Conservation (phyloP, 2,329 filamentous ascomycete species). For the Gnomoniopsis smithogilvyi region DNA sequence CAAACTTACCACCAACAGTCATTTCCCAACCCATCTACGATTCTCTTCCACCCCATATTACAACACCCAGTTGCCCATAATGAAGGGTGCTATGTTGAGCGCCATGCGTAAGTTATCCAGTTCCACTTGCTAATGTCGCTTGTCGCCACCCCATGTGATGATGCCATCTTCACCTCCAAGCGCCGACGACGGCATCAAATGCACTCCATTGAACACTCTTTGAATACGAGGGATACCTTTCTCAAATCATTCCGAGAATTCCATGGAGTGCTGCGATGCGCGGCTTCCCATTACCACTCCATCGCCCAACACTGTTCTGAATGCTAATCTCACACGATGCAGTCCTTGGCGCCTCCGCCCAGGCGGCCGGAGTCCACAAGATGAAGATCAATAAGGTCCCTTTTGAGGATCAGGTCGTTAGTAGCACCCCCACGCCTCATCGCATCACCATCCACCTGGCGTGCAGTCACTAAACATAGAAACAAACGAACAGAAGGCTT, state of each 20-base stretch:
- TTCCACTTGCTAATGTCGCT: constrained; percentile 2
- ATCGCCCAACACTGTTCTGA: constrained; percentile 65
- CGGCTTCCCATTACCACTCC: background rate
- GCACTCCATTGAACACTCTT: no score
- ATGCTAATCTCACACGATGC: constrained; percentile 10
- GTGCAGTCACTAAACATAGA: constrained; percentile 12
- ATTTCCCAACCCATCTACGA: background rate
- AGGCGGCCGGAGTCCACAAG: constrained; percentile 80
- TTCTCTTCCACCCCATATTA: background rate
- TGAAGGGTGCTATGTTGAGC: constrained; percentile 83
- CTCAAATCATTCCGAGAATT: no score
- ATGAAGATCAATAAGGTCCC: constrained; percentile 98
- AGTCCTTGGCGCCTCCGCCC: constrained; percentile 58
- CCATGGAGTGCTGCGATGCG: no score
- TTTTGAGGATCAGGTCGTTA: constrained; percentile 85
- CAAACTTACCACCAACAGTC: background rate
- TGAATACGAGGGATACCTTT: no score
- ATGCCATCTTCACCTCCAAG: background rate
- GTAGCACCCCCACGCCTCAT: constrained; percentile 30
- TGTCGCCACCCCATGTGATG: constrained; percentile 1
- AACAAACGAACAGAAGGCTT: constrained; percentile 54
- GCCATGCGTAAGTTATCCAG: constrained; percentile 28
- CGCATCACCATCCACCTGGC: background rate
- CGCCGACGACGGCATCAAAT: background rate
- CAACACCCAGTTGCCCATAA: constrained; percentile 47